Conservation (phyloP, 257 asterid species). For the Solanum bukasovii region DNA sequence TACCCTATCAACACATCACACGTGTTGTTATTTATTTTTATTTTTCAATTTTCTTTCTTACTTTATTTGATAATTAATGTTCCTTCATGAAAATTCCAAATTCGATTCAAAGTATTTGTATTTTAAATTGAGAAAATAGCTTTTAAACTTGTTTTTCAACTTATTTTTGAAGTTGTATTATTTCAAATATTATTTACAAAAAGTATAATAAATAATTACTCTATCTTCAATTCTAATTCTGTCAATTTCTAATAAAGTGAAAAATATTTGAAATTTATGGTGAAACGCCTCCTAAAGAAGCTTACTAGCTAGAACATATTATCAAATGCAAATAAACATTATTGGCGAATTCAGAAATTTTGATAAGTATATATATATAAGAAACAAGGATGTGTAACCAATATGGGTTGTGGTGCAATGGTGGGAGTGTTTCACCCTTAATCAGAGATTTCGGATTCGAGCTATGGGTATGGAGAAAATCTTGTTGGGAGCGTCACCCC, state of each 20-base stretch:
- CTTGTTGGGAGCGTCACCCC: too few relatives aligned
- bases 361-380: neutral
- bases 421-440: too few relatives aligned
- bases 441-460: too few relatives aligned
- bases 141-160: neutral
- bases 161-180: neutral
- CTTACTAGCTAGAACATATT: too few relatives aligned
- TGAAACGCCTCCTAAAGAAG: neutral
- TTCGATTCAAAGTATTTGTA: neutral
- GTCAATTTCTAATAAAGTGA: neutral
- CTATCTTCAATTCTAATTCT: neutral
- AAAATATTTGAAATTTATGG: neutral
- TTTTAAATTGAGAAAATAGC: neutral
- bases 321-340: neutral
- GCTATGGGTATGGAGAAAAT: too few relatives aligned
- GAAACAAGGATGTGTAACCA: neutral
- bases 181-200: neutral
- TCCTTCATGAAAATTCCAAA: neutral
- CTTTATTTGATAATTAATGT: too few relatives aligned
- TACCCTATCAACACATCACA: neutral
- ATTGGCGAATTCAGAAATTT: neutral
- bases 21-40: neutral
- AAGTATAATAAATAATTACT: neutral
- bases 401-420: too few relatives aligned
- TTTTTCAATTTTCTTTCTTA: too few relatives aligned